Evolutionary conservation across 75 land plant genomes (phyloP), one percentile per base, ranked within the genome.

Genomic region (Ceratopteris richardii): DNA sequence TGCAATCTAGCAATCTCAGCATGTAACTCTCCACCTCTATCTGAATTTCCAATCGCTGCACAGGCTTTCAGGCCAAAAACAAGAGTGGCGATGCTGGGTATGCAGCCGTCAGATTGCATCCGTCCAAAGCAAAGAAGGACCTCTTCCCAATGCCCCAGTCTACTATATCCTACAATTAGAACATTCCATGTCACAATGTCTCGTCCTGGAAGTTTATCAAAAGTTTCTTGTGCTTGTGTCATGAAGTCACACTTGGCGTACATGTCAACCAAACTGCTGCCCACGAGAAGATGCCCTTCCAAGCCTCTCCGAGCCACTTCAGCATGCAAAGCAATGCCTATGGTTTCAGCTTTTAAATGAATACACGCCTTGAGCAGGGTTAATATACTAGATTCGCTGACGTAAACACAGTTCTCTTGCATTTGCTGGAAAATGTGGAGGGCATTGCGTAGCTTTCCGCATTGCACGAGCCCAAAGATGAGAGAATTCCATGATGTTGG

Each of bases 21-120:
- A 71, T 84, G 78, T 24, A 84, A 25, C 22, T 30, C 58, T 58
- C 66, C 60, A 17, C 82, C 86, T 25, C 12, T 25, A 1, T 55
- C 40, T 2, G 57, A 36, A 33, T 61, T 58, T 25, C 5, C 58
- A n/a, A 33, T 6, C 21, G 54, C 44, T 1, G 71, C 70, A 67
- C 77, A 80, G 41, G 71, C 54, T 55, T 60, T 73, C 33, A 80
- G 64, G 25, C 64, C 71, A 65, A 66, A 68, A 14, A 78, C 59
- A 44, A 72, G 44, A 40, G 80, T 80, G 58, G 80, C 69, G 23
- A 44, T 25, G 51, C 77, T 83, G 10, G 87, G 74, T 2, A n/a
- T 16, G 29, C 69, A 58, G 11, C 82, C 80, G 12, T 72, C 66
- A 3, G 1, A 4, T 24, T 55, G 48, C 87, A 83, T 83, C 22